Evolutionary conservation across 2,329 filamentous ascomycete genomes (phyloP).

Genomic region (Clarireedia hainanense): DNA sequence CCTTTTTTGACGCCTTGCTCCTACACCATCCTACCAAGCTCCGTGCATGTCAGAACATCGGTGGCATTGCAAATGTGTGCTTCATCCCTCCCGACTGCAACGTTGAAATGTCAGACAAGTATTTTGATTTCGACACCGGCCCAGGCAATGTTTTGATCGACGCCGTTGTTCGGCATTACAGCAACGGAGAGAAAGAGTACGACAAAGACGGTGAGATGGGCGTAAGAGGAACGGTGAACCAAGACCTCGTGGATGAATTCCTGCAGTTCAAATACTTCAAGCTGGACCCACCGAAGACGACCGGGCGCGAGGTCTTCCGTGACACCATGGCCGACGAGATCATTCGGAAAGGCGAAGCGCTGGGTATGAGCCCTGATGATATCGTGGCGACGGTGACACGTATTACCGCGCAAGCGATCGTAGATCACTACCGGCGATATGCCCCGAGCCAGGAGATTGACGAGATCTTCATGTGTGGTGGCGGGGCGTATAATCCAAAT

Average conservation of each 20-base stretch:
- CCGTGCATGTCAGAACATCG: constrained; percentile 53
- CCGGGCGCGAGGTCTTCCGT: constrained; percentile 51
- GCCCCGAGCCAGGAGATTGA: constrained; percentile 39
- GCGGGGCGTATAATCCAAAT: constrained; percentile 49
- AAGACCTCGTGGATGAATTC: constrained; percentile 45
- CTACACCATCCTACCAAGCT: constrained; percentile 49
- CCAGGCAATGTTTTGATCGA: constrained; percentile 51
- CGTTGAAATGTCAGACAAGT: constrained; percentile 29
- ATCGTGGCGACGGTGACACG: constrained; percentile 51
- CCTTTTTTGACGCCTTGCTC: constrained; percentile 48
- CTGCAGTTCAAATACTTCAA: constrained; percentile 42
- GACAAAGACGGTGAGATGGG: constrained; percentile 40
- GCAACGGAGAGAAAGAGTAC: too few species aligned
- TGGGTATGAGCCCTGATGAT: constrained; percentile 41
- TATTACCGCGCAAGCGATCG: constrained; percentile 51
- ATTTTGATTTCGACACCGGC: constrained; percentile 47
- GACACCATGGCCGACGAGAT: constrained; percentile 46
- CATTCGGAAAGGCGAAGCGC: constrained; percentile 38
- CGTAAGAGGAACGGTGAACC: constrained; percentile 39
- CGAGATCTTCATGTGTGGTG: constrained; percentile 55
- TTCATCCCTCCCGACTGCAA: constrained; percentile 45
- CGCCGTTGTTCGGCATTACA: constrained; percentile 37
- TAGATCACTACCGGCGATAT: constrained; percentile 41
- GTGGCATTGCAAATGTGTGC: constrained; percentile 53
- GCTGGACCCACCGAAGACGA: constrained; percentile 41